These are phyloP conservation scores for Fusarium sp. DNA, from an alignment of 2,329 filamentous ascomycete species.

Conservation along the genomic window DNA sequence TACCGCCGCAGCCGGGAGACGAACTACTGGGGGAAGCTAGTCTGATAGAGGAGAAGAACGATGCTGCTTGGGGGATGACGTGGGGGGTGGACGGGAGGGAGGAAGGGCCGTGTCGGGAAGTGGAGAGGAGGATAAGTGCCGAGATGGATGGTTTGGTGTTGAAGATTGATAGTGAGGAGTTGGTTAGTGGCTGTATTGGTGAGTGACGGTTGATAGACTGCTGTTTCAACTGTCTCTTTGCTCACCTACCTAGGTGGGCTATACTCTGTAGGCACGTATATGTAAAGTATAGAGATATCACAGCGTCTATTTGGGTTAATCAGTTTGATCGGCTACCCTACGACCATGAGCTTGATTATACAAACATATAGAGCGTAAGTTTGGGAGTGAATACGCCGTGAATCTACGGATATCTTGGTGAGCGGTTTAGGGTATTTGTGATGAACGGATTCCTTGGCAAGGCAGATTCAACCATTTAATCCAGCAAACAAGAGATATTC, in stretches of 20 bases:
- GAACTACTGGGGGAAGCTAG: neutral
- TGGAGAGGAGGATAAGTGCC: neutral
- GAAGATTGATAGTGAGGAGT: neutral
- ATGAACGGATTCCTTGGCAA: neutral
- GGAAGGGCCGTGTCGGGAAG: neutral
- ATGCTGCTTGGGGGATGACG: neutral
- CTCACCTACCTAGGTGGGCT: neutral
- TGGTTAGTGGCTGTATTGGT: neutral
- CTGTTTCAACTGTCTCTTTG: neutral
- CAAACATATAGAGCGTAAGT: neutral
- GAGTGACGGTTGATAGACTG: neutral
- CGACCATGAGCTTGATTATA: neutral
- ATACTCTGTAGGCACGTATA: neutral
- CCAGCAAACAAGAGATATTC: neutral
- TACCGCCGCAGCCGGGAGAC: neutral
- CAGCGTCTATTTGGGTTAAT: neutral
- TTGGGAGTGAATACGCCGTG: neutral
- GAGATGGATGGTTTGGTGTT: neutral
- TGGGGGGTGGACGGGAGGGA: constrained; percentile 2
- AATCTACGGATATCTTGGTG: neutral
- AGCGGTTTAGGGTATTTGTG: neutral
- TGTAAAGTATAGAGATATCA: neutral
- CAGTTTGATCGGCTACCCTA: neutral
- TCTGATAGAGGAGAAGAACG: neutral
- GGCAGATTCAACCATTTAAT: neutral